These are phyloP conservation scores for Fusarium annulatum DNA, from an alignment of 2,329 filamentous ascomycete genomes.

Conservation along the genomic window DNA sequence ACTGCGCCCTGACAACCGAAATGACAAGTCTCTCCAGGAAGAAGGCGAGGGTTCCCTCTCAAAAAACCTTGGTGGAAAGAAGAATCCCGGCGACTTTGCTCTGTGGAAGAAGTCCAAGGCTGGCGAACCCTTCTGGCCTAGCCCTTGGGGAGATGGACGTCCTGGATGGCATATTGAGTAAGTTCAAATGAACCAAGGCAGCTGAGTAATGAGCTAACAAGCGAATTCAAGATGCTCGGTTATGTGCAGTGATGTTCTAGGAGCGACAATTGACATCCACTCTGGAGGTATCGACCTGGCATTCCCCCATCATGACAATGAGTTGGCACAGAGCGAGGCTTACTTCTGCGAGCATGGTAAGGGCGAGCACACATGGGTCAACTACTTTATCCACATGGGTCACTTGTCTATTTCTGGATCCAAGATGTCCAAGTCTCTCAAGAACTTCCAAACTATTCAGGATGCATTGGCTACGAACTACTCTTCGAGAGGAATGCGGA, in stretches of 20 bases:
- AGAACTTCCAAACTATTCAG: slow-evolving; percentile 95
- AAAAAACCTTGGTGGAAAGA: slow-evolving; percentile 73
- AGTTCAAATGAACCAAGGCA: neutral
- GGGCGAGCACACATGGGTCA: slow-evolving; percentile 81
- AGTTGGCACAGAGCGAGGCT: slow-evolving; percentile 90
- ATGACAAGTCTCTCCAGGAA: slow-evolving; percentile 83
- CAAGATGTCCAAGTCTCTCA: slow-evolving; percentile 96
- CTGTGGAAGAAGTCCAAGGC: slow-evolving; percentile 94
- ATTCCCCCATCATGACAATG: slow-evolving; percentile 94
- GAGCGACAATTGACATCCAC: slow-evolving; percentile 88
- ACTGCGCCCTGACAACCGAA: slow-evolving; percentile 85
- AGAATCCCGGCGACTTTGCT: slow-evolving; percentile 84
- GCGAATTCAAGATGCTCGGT: slow-evolving; percentile 73
- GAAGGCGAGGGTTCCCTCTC: slow-evolving; percentile 90
- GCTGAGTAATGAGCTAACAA: neutral
- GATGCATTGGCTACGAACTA: slow-evolving; percentile 78
- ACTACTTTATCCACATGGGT: slow-evolving; percentile 96
- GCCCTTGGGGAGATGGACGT: slow-evolving; percentile 86
- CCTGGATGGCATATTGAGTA: slow-evolving; percentile 95
- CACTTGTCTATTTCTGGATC: slow-evolving; percentile 86
- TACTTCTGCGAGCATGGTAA: slow-evolving; percentile 71
- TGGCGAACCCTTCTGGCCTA: slow-evolving; percentile 91
- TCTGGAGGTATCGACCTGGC: slow-evolving; percentile 91
- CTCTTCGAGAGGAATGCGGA: slow-evolving; percentile 81
- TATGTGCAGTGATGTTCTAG: slow-evolving; percentile 92